phyloP scores from a whole-genome alignment of 371 early-diverging fungal genomes.

The Lichtheimia corymbifera region DNA sequence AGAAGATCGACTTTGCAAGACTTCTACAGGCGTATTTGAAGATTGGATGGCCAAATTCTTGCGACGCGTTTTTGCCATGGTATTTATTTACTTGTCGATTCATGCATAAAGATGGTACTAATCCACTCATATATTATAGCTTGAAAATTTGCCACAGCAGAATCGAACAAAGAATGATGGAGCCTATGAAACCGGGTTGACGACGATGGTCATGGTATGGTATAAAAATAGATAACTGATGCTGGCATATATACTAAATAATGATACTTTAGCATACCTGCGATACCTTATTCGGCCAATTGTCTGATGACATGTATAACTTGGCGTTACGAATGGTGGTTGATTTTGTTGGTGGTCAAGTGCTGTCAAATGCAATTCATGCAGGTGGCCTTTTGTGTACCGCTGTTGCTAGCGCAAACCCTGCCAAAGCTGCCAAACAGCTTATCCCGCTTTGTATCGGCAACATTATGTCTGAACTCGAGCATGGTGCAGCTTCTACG shows the following conservation, averaged over 20 bases:
- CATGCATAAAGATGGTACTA: neutral
- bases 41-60: slow-evolving; percentile 85
- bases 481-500: slow-evolving; percentile 68
- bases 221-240: neutral
- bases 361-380: slow-evolving; percentile 71
- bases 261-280: slow-evolving; percentile 52
- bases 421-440: slow-evolving; percentile 52
- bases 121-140: slow-evolving; percentile 29
- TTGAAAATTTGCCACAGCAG: slow-evolving; percentile 79
- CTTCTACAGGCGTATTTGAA: slow-evolving; percentile 79
- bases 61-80: slow-evolving; percentile 75
- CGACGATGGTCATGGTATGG: slow-evolving; percentile 28
- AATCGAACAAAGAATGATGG: slow-evolving; percentile 38
- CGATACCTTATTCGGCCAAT: slow-evolving; percentile 66
- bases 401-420: slow-evolving; percentile 43
- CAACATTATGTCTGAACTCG: slow-evolving; percentile 67
- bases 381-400: slow-evolving; percentile 63
- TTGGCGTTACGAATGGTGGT: slow-evolving; percentile 61
- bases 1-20: slow-evolving; percentile 66
- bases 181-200: slow-evolving; percentile 48
- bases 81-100: slow-evolving; percentile 24
- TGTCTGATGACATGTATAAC: slow-evolving; percentile 66
- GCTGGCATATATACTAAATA: too few species aligned
- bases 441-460: slow-evolving; percentile 64
- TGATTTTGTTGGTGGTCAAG: slow-evolving; percentile 59